phyloP scores from a whole-genome alignment of 805 yeast genomes.

The Ascoidea tarda region DNA sequence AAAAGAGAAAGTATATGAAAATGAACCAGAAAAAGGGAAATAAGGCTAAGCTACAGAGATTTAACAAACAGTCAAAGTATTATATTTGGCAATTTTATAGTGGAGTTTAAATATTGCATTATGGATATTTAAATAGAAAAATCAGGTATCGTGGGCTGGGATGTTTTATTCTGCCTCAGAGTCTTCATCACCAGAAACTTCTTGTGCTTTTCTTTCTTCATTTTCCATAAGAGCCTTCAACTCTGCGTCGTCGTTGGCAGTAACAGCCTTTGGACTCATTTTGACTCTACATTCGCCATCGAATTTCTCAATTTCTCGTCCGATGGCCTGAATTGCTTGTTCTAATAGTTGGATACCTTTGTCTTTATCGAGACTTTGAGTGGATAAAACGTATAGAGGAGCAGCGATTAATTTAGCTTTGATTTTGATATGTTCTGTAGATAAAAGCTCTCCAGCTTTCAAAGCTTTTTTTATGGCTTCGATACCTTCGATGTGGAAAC shows the following conservation, averaged over 20 bases:
- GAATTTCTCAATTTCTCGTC: constrained; percentile 48
- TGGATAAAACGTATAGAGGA: constrained; percentile 86
- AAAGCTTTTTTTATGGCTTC: constrained; percentile 91
- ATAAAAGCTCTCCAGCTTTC: constrained; percentile 68
- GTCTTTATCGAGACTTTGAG: constrained; percentile 84
- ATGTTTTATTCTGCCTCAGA: constrained; percentile 22
- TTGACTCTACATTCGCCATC: constrained; percentile 88
- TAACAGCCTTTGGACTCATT: constrained; percentile 98
- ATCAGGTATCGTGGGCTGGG: not conserved
- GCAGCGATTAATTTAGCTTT: constrained; percentile 96
- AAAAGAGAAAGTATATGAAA: not conserved
- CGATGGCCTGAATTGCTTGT: constrained; percentile 66
- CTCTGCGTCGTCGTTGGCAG: constrained; percentile 97
- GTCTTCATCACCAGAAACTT: constrained; percentile 63
- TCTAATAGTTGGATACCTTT: constrained; percentile 73
- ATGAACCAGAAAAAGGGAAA: not conserved
- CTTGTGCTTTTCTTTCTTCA: constrained; percentile 79
- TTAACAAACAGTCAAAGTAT: too few relatives aligned
- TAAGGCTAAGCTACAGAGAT: too few relatives aligned
- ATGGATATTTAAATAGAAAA: not conserved
- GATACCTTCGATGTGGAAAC: constrained; percentile 94
- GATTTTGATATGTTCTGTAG: constrained; percentile 77
- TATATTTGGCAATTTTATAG: too few relatives aligned
- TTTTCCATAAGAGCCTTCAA: constrained; percentile 90
- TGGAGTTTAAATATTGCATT: too few relatives aligned